Evolutionary conservation across 805 yeast genomes (phyloP), one percentile per base, ranked within the genome.

Genomic region (Komagataella pseudopastoris): DNA sequence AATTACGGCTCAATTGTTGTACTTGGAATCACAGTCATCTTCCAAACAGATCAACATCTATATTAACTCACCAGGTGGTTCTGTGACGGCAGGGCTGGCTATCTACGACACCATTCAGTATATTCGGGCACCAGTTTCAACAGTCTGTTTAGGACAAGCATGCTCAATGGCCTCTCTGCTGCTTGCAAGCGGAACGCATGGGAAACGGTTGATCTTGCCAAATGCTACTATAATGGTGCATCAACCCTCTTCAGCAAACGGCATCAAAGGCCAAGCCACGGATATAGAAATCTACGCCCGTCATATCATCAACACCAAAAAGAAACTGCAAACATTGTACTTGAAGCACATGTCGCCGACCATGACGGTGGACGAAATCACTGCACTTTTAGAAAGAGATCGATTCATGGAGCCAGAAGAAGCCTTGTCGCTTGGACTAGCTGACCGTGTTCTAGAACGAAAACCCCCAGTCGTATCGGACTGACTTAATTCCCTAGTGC

Each of bases 61-160:
- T 48, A 60, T 61, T 51, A 66, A 66, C 51, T 63, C 67, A 0
- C 65, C 66, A 10, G 70, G 70, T 1, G 70, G 70, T 1, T 56
- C 58, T 18, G 64, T 65, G 44, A 63, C 65, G 5, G 59, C 67
- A 3, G 70, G 70, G 1, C 52, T 65, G 44, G 65, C 68, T 3
- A 63, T 65, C 39, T 64, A 66, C 47, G 70, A 65, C 48, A 65
- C 70, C 6, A 65, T 65, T 58, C 68, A 65, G 51, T 65, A 62
- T 48, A 60, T 64, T 45, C 53, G 57, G 44, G 56, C 63, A 23
- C 66, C 66, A 7, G 65, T 65, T 5, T 60, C 65, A 6, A 65
- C 69, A 2, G 65, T 65, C 43, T 66, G 69, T 47, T 58, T 65
- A 6, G 69, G 69, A 3, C 62, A 63, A 45, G 67, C 67, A 3